Base-by-base conservation (phyloP, 2,329 filamentous ascomycete species). In the Calonectria naviculata region DNA sequence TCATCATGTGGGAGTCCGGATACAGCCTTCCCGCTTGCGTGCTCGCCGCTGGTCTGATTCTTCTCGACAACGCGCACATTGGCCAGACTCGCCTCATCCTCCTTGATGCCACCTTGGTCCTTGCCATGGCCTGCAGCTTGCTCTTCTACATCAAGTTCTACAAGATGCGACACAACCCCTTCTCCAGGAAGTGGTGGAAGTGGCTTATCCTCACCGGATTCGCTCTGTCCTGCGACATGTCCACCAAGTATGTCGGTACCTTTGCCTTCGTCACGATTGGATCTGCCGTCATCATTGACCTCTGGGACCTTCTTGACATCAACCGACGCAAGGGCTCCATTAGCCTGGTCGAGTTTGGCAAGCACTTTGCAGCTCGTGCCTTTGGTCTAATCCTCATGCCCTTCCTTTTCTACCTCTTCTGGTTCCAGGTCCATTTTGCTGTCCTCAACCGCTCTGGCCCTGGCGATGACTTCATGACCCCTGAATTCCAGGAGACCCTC, bases 1-100 rank as follows among this genome's bases (percentile, higher is more conserved):
- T 97, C 82, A 99, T 98, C 84, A 99, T 99, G 97, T 99, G 97
- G 97, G 97, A 99, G 85, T 98, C 97, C 61, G 97, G 95, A 74
- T 99, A 99, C 85, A 98, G 95, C 75, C 88, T 99, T 47, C 97
- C 97, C 13, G 97, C 97, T 68, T 97, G 94, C 82, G 87, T 98
- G 67, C 88, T 98, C 68, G 95, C 97, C 8, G 91, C 97, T 44
- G 92, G 94, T 31, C 87, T 99, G 41, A 89, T 99, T 74, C 92
- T 99, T 49, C 94, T 99, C 79, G 97, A 99, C 86, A 99, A 99
- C 80, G 97, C 96, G 69, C 97, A 99, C 83, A 95, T 99, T 83
- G 96, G 95, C 71, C 97, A 99, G 88, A 98, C 97, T 28, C 92
- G 97, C 36, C 87, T 99, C 81, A 99, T 99, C 78, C 90, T 99